Conservation (phyloP, 2,329 filamentous ascomycete species). For the Neofusicoccum parvum region DNA sequence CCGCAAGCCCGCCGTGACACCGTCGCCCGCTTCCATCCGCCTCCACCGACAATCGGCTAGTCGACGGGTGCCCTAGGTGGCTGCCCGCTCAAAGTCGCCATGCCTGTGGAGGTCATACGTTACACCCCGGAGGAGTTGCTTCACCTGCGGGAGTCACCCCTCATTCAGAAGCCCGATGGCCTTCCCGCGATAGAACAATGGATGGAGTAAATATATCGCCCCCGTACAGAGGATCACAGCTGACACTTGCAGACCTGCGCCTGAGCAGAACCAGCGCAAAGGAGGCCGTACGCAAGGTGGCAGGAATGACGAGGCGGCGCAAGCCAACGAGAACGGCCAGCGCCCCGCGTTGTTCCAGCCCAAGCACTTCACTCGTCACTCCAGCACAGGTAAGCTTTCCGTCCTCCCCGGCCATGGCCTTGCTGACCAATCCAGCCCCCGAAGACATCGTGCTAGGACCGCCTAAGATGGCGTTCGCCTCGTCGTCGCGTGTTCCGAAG, state of each 20-base stretch:
- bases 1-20: neutral
- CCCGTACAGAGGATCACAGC: neutral
- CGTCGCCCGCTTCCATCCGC: neutral
- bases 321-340: constrained; percentile 23
- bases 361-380: constrained; percentile 51
- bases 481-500: constrained; percentile 63
- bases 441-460: constrained; percentile 88
- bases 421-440: constrained; percentile 53
- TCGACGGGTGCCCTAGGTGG: constrained; percentile 13
- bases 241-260: constrained; percentile 11
- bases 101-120: constrained; percentile 36
- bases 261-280: constrained; percentile 30
- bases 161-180: constrained; percentile 76
- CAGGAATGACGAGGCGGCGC: constrained; percentile 24
- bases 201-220: constrained; percentile 75
- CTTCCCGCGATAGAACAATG: constrained; percentile 88
- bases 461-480: constrained; percentile 80
- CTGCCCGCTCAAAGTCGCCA: constrained; percentile 9
- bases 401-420: neutral
- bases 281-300: constrained; percentile 30
- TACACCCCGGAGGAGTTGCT: constrained; percentile 79
- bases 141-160: constrained; percentile 75
- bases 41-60: constrained; percentile 12
- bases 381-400: constrained; percentile 44
- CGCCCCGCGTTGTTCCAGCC: constrained; percentile 46